These are phyloP conservation scores for Niebla homalea DNA, from an alignment of 495 filamentous ascomycete genomes.

Conservation along the genomic window DNA sequence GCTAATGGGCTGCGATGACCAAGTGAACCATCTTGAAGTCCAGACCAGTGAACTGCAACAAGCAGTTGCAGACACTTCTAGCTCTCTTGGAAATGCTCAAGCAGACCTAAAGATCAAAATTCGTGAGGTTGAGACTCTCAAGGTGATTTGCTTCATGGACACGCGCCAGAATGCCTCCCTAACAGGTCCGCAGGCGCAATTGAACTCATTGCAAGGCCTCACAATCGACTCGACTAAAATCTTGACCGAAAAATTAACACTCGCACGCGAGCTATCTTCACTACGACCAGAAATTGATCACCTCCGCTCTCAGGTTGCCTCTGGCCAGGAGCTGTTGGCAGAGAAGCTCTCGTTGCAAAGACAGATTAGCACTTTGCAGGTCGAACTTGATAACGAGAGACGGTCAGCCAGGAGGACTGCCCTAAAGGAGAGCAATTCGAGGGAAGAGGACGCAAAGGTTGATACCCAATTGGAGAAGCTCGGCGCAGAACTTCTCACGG, in stretches of 20 bases:
- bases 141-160: conserved; percentile 31
- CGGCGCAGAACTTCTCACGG: conserved; percentile 31
- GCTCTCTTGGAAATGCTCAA: conserved; percentile 43
- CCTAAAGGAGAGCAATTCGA: conserved; percentile 32
- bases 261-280: conserved; percentile 55
- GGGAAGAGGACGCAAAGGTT: conserved; percentile 34
- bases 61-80: conserved; percentile 42
- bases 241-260: conserved; percentile 60
- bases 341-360: conserved; percentile 67
- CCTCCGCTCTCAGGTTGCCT: conserved; percentile 52
- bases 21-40: conserved; percentile 32
- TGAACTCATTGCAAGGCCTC: conserved; percentile 46
- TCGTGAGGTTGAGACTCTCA: conserved; percentile 52
- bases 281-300: conserved; percentile 70
- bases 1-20: conserved; percentile 41
- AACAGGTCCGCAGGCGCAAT: conserved; percentile 41
- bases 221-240: conserved; percentile 55
- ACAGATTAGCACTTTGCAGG: conserved; percentile 58
- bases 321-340: conserved; percentile 49
- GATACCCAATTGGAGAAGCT: conserved; percentile 28
- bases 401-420: conserved; percentile 47
- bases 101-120: conserved; percentile 40
- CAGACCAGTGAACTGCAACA: conserved; percentile 40
- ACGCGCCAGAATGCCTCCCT: not conserved
- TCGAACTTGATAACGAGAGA: conserved; percentile 70